Evolutionary conservation across 345 rosid genomes (phyloP), one percentile per base, ranked within the genome.

Genomic region (Orychophragmus violaceus): DNA sequence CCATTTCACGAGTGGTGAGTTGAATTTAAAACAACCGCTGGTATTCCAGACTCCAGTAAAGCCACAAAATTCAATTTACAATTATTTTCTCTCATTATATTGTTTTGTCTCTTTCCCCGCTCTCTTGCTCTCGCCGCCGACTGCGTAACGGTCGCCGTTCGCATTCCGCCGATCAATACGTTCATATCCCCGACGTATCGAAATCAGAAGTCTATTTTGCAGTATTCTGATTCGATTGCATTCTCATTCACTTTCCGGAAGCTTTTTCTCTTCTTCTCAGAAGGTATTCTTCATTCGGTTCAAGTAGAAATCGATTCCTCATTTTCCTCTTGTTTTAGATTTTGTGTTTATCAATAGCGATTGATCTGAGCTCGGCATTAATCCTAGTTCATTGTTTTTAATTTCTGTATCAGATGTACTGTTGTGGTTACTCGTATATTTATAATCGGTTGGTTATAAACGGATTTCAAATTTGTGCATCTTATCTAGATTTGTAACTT

Each of bases 81-180:
- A 33, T 24, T 37, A 5, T 30, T 36, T 39, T 7, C 22, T 4
- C 36, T 53, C 58, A 48, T 60, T 33, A 44, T 32, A 39, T 28
- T 21, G 5, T 74, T 29, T 61, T 59, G 72, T 68, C 69, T 68
- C 64, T 66, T 62, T 66, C 72, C 74, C 25, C 69, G 74, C 59
- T 70, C 76, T 59, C 80, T 50, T 53, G 45, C 76, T 71, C 80
- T 78, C 82, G 84, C 71, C 77, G 56, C 75, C 64, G 73, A 37
- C 78, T 77, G 66, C 80, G 82, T 76, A 73, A 74, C 77, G 77
- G 77, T 74, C 62, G 17, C 76, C 66, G 70, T 45, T 51, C 64
- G 36, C 74, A 70, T 59, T 63, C 45, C 76, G 78, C 79, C 74
- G 74, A 65, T 55, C 65, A 68, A 3, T n/a, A 37, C 24, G 44